phyloP scores from a whole-genome alignment of 331 rosid genomes.

The Malus hybrid region DNA sequence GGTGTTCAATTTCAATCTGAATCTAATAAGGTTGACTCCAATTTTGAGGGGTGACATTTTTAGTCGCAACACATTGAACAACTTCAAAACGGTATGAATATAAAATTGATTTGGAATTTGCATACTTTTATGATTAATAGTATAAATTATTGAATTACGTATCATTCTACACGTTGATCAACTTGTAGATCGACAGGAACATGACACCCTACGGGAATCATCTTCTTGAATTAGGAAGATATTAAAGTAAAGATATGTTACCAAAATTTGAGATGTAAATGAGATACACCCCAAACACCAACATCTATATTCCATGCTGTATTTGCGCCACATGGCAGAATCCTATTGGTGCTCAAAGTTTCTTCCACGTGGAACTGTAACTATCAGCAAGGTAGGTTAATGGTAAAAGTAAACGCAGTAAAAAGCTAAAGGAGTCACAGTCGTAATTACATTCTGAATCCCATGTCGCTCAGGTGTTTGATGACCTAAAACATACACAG shows the following conservation, averaged over 20 bases:
- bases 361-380: background rate
- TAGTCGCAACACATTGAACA: too few relatives aligned
- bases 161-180: background rate
- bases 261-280: background rate
- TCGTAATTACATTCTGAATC: background rate
- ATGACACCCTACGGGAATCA: background rate
- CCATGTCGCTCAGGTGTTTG: too few relatives aligned
- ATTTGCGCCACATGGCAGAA: background rate
- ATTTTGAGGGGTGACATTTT: too few relatives aligned
- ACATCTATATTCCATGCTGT: background rate
- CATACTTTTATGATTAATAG: background rate
- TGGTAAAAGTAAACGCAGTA: background rate
- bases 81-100: too few relatives aligned
- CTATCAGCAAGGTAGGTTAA: background rate
- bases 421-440: background rate
- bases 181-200: background rate
- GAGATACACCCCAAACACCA: background rate
- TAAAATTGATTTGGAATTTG: too few relatives aligned
- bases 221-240: background rate
- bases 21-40: too few relatives aligned
- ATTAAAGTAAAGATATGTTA: background rate
- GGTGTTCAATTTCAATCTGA: fast-evolving
- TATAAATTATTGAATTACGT: too few relatives aligned
- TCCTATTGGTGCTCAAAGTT: background rate
- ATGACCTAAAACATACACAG: background rate